Evolutionary conservation across 1,139 yeast species (phyloP), one percentile per base, ranked within the genome.

Genomic region (Yamadazyma jaroonii): DNA sequence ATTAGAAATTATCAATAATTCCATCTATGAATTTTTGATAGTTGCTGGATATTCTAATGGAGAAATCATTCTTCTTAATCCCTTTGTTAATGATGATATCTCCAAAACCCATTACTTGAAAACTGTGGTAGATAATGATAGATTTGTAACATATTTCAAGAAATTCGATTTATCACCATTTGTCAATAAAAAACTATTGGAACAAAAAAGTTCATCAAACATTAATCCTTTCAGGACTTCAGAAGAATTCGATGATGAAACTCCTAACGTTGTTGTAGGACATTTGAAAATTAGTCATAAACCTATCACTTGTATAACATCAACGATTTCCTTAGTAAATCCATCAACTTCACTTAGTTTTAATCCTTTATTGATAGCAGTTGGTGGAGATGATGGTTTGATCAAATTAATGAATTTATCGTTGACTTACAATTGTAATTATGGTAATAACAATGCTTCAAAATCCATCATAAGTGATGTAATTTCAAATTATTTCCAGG

Each of bases 341-440:
- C 9, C 36, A 6, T 9, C 37, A 7, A 13, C 38, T 9, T 39
- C 26, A 9, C 20, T 6, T 17, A 34, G 29, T 77, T 61, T 67
- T 32, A 56, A 50, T 25, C 84, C 86, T 14, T 77, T 80, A 47
- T 48, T 74, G 15, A 44, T 66, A 6, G 79, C 84, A 0, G 56
- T 83, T 29, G 79, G 84, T 0, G 65, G 81, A 6, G 84, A 78
- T 46, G 90, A 84, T 53, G 95, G 92, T 1, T 74, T 75, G 45
- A 62, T 82, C 11, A 62, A 84, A 34, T 52, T 84, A 22, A 59
- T 85, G 31, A 84, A 83, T 53, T 55, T 80, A 14, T 43, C 54
- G 13, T 50, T 55, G 9, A 56, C 66, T 6, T 49, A 46, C 34
- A 48, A 48, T 27, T 32, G 33, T 10, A 49, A 51, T 29, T 57